These are phyloP conservation scores for Claviceps cyperi DNA, from an alignment of 2,329 filamentous ascomycete genomes.

Conservation along the genomic window DNA sequence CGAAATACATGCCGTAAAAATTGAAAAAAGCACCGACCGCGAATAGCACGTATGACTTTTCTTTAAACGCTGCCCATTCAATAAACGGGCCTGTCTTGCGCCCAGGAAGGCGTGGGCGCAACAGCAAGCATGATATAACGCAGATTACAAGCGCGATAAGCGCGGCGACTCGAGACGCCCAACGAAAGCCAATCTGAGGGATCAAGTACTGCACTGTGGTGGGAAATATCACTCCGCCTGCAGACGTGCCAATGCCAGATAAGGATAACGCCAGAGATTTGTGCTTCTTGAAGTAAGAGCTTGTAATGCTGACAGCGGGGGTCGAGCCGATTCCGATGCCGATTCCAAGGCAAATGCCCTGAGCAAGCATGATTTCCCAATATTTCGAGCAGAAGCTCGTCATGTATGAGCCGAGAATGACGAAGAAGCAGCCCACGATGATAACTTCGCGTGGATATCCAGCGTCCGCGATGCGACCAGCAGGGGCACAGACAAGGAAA, in stretches of 20 bases:
- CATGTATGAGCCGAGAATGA: constrained; percentile 32
- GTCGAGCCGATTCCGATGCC: constrained; percentile 44
- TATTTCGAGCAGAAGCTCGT: constrained; percentile 30
- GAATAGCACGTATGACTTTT: constrained; percentile 39
- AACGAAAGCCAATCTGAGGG: constrained; percentile 43
- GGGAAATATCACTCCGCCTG: constrained; percentile 42
- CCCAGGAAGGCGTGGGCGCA: constrained; percentile 32
- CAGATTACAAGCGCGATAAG: constrained; percentile 43
- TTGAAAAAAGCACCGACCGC: constrained; percentile 33
- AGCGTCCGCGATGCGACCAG: constrained; percentile 35
- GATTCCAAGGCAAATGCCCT: constrained; percentile 36
- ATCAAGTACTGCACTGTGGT: constrained; percentile 42
- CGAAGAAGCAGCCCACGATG: constrained; percentile 24
- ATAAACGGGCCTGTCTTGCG: constrained; percentile 35
- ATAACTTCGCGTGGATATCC: constrained; percentile 31
- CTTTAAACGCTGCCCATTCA: constrained; percentile 42
- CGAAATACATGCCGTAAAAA: constrained; percentile 25
- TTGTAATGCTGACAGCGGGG: constrained; percentile 43
- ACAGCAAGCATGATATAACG: constrained; percentile 21
- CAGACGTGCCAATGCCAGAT: constrained; percentile 42
- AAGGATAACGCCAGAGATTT: constrained; percentile 45
- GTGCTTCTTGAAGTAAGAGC: constrained; percentile 44
- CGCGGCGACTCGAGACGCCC: constrained; percentile 49
- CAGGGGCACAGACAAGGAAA: constrained; percentile 32
- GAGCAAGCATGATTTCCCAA: constrained; percentile 39